A percentile compares a stretch with the other conserved stretches of the same genome.
These are phyloP conservation scores for Magnaporthiopsis poae DNA, from an alignment of 2,329 filamentous ascomycete species.

Conservation along the genomic window DNA sequence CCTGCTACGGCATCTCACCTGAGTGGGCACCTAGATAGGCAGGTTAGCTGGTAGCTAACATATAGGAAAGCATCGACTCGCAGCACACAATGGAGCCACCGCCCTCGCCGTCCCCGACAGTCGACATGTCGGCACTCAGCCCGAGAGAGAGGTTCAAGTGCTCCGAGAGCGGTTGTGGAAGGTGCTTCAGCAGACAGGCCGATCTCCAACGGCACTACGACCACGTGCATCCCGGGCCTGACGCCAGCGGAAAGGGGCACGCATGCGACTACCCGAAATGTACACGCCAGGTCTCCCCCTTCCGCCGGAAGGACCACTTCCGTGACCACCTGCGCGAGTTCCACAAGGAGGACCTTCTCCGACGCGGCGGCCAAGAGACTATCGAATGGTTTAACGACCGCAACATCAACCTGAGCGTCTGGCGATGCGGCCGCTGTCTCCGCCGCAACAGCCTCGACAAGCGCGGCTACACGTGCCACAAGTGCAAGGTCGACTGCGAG, in stretches of 20 bases:
- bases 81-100: not conserved
- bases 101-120: not conserved
- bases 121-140: not conserved
- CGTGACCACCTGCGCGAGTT: slow-evolving; percentile 46
- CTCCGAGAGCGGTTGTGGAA: slow-evolving; percentile 31
- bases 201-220: slow-evolving; percentile 45
- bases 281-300: slow-evolving; percentile 33
- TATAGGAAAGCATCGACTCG: not conserved
- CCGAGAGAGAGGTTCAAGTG: slow-evolving; percentile 24
- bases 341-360: slow-evolving; percentile 45
- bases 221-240: slow-evolving; percentile 35
- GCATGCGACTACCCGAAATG: slow-evolving; percentile 44
- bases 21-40: no score
- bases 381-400: slow-evolving; percentile 29
- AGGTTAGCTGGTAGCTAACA: not conserved
- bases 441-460: slow-evolving; percentile 30
- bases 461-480: slow-evolving; percentile 32
- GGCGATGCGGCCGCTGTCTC: slow-evolving; percentile 46
- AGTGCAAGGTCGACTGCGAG: slow-evolving; percentile 39
- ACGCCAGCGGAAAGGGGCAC: slow-evolving; percentile 31
- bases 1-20: not conserved
- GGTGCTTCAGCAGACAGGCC: slow-evolving; percentile 41
- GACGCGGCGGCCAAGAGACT: slow-evolving; percentile 26
- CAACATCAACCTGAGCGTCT: slow-evolving; percentile 34
- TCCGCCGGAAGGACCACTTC: slow-evolving; percentile 46